Conservation (phyloP, 2,329 filamentous ascomycete species). For the Stagonosporopsis chrysanthemi region DNA sequence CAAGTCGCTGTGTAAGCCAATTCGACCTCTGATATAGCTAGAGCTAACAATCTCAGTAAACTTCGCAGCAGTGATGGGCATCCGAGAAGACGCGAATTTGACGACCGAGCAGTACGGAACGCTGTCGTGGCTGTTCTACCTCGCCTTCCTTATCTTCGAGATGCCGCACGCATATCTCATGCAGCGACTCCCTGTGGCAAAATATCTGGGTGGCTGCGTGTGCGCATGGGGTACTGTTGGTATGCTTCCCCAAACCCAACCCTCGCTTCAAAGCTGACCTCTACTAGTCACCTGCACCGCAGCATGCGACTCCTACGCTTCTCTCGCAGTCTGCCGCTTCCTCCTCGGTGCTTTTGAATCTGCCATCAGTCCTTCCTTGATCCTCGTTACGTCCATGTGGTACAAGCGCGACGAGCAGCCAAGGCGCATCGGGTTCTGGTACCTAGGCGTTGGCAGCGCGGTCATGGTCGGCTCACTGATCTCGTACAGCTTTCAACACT, state of each 20-base stretch:
- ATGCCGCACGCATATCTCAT: conserved; percentile 58
- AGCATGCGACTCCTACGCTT: conserved; percentile 58
- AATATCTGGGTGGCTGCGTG: conserved; percentile 58
- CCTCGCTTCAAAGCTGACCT: background rate
- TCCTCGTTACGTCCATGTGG: conserved; percentile 72
- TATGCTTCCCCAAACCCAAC: background rate
- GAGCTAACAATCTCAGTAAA: conserved; percentile 35
- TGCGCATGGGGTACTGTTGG: conserved; percentile 57
- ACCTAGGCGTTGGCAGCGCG: conserved; percentile 59
- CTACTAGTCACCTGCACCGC: conserved; percentile 50
- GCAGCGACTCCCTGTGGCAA: conserved; percentile 62
- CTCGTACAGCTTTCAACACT: conserved; percentile 66
- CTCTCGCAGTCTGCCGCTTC: conserved; percentile 59
- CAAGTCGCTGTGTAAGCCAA: conserved; percentile 51
- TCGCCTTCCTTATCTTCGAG: conserved; percentile 49
- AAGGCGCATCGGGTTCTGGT: conserved; percentile 54
- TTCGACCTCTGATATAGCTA: too few species aligned
- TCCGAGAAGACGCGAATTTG: conserved; percentile 49
- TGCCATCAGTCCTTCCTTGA: conserved; percentile 61
- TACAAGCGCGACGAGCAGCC: conserved; percentile 70
- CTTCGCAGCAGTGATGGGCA: conserved; percentile 53
- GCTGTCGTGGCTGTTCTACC: conserved; percentile 48
- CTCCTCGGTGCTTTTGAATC: conserved; percentile 63
- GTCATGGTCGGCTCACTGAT: conserved; percentile 66
- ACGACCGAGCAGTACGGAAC: conserved; percentile 48